Evolutionary conservation across 2,329 filamentous ascomycete species (phyloP).

Genomic region (Venturia asperata): DNA sequence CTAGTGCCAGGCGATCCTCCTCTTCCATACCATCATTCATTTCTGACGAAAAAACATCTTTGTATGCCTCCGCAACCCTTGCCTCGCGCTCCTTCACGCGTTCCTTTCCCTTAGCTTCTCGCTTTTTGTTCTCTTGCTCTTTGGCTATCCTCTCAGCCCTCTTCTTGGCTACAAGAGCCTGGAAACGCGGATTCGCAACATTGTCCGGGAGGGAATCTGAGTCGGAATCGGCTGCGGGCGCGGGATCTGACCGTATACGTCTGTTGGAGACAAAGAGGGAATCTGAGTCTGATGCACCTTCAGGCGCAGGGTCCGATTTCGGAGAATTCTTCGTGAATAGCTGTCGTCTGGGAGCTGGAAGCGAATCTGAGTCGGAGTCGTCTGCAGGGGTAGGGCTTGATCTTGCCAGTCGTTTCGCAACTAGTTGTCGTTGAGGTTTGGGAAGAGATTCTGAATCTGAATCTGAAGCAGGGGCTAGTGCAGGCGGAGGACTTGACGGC

Average conservation of each 20-base stretch:
- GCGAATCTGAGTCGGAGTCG: background rate
- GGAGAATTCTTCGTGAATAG: background rate
- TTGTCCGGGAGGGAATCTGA: conserved; percentile 28
- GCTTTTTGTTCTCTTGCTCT: conserved; percentile 34
- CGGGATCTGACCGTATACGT: background rate
- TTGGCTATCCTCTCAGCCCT: conserved; percentile 59
- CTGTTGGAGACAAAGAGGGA: conserved; percentile 12
- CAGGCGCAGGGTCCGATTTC: background rate
- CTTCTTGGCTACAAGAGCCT: conserved; percentile 66
- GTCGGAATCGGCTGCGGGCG: conserved; percentile 33
- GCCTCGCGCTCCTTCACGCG: conserved; percentile 22
- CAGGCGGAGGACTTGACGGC: background rate
- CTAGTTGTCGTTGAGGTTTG: background rate
- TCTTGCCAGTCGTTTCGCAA: background rate
- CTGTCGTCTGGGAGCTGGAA: background rate
- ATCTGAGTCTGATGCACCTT: background rate
- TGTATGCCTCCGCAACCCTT: conserved; percentile 34
- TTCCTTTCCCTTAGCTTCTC: conserved; percentile 17
- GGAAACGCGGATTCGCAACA: conserved; percentile 48
- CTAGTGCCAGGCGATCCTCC: conserved; percentile 44
- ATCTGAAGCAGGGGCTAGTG: background rate
- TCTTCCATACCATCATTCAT: conserved; percentile 48
- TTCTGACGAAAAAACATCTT: conserved; percentile 29
- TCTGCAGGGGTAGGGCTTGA: background rate
- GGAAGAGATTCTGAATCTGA: conserved; percentile 8